These are phyloP conservation scores for Aspergillus nomiae DNA, from an alignment of 2,329 filamentous ascomycete genomes.

Conservation along the genomic window DNA sequence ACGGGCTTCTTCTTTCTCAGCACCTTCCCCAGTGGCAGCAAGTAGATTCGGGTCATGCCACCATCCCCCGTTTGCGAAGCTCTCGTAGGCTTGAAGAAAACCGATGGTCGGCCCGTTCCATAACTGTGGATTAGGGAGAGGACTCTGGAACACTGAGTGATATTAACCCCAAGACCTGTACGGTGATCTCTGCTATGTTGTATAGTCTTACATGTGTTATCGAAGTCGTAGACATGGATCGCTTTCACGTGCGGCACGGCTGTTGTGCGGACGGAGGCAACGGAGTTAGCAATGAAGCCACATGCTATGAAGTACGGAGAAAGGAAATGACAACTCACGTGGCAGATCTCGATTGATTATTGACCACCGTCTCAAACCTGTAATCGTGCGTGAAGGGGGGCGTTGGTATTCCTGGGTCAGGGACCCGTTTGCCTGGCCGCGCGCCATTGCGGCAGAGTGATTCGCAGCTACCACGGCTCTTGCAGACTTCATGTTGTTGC, in stretches of 20 bases:
- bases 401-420: slow-evolving; percentile 24
- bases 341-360: slow-evolving; percentile 73
- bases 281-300: not conserved
- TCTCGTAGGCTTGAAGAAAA: slow-evolving; percentile 71
- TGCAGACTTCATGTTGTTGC: slow-evolving; percentile 36
- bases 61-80: slow-evolving; percentile 85
- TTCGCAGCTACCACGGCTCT: slow-evolving; percentile 38
- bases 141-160: slow-evolving; percentile 78
- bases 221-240: slow-evolving; percentile 96
- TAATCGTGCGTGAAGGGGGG: slow-evolving; percentile 59
- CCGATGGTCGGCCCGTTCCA: slow-evolving; percentile 82
- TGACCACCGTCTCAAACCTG: slow-evolving; percentile 81
- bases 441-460: slow-evolving; percentile 27
- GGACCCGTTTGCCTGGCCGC: slow-evolving; percentile 30
- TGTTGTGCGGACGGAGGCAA: slow-evolving; percentile 24
- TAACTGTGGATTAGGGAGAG: slow-evolving; percentile 82
- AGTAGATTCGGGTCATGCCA: slow-evolving; percentile 93
- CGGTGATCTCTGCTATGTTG: not conserved
- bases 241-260: slow-evolving; percentile 70
- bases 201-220: slow-evolving; percentile 75
- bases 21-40: slow-evolving; percentile 78
- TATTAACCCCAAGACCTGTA: slow-evolving; percentile 17
- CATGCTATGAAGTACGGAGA: not conserved
- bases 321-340: slow-evolving; percentile 44
- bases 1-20: slow-evolving; percentile 76